Percentiles rank a stretch among this genome's conserved stretches.
phyloP scores from a whole-genome alignment of 1,139 yeast species.

The Diutina ranongensis region DNA sequence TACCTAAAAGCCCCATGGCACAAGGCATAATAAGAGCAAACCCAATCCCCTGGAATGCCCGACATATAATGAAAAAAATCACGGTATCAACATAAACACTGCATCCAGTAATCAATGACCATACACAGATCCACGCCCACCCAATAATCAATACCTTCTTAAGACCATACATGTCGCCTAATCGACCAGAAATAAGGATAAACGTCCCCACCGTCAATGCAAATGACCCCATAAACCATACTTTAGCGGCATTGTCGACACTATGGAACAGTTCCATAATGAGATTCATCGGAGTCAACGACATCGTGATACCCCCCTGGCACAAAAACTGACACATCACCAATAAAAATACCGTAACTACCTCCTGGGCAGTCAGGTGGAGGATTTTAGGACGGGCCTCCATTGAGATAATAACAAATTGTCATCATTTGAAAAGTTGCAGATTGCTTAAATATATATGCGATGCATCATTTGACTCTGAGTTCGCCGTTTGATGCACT shows the following conservation, averaged over 20 bases:
- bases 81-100: constrained; percentile 31
- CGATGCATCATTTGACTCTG: not conserved
- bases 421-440: too few relatives aligned
- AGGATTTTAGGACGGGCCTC: not conserved
- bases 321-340: constrained; percentile 21
- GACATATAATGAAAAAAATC: constrained; percentile 35
- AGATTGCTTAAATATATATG: not conserved
- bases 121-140: constrained; percentile 29
- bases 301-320: constrained; percentile 30
- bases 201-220: constrained; percentile 46
- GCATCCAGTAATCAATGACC: constrained; percentile 39
- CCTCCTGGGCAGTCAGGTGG: not conserved
- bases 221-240: constrained; percentile 49
- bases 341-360: not conserved
- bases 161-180: constrained; percentile 45
- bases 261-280: constrained; percentile 19
- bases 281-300: constrained; percentile 28
- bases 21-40: constrained; percentile 42
- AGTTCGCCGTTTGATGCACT: not conserved
- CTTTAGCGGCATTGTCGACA: constrained; percentile 13
- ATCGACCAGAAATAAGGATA: constrained; percentile 37
- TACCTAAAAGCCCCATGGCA: constrained; percentile 40
- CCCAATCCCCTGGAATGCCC: constrained; percentile 47
- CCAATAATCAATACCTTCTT: constrained; percentile 31
- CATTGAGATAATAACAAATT: too few relatives aligned